These are phyloP conservation scores for Galerina marginata DNA, from an alignment of 768 basidiomycete species.

Conservation along the genomic window DNA sequence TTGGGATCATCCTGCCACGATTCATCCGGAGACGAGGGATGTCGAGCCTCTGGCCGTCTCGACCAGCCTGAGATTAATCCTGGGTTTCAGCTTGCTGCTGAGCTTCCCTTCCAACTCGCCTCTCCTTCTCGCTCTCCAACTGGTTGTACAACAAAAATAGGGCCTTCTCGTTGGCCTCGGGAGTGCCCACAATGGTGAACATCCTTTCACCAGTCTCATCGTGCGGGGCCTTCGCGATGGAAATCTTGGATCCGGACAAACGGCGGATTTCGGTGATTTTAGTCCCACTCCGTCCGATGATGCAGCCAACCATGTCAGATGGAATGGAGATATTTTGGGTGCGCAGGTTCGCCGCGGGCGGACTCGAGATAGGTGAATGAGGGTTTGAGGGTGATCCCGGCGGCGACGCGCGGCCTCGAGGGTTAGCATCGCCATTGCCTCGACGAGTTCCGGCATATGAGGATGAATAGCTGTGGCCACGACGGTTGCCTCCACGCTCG, in stretches of 20 bases:
- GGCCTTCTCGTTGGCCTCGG: slow-evolving; percentile 97
- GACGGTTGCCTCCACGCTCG: slow-evolving; percentile 62
- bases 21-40: slow-evolving; percentile 13
- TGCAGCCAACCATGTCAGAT: slow-evolving; percentile 98
- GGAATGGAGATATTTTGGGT: slow-evolving; percentile 99
- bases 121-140: slow-evolving; percentile 94
- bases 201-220: slow-evolving; percentile 99
- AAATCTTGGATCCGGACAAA: slow-evolving; percentile 96
- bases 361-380: slow-evolving; percentile 56
- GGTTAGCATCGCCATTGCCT: slow-evolving; percentile 62
- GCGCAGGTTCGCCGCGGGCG: slow-evolving; percentile 80
- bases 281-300: slow-evolving; percentile 94
- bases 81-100: slow-evolving; percentile 74
- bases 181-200: slow-evolving; percentile 98
- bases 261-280: slow-evolving; percentile 99
- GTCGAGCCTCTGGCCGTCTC: slow-evolving; percentile 4
- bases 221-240: slow-evolving; percentile 98
- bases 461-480: slow-evolving; percentile 54
- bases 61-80: slow-evolving; percentile 35
- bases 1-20: slow-evolving; percentile 9
- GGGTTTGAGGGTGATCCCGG: slow-evolving; percentile 48
- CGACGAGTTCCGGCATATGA: slow-evolving; percentile 60
- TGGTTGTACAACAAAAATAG: slow-evolving; percentile 97
- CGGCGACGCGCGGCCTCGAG: slow-evolving; percentile 55
- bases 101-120: slow-evolving; percentile 85